Evolutionary conservation across 345 rosid species (phyloP).

Genomic region (Streptanthus diversifolius): DNA sequence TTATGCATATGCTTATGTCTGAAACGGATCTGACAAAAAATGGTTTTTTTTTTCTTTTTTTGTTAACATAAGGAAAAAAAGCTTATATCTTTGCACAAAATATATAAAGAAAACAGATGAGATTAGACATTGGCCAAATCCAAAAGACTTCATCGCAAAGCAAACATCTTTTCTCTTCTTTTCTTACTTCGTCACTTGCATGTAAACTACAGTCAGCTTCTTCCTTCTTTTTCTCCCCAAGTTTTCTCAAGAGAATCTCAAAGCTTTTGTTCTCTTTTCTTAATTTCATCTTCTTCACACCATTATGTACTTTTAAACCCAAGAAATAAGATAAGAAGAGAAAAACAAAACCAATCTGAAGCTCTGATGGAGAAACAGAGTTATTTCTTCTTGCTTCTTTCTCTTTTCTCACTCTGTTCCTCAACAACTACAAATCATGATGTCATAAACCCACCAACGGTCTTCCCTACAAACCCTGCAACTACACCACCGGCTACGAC

Average conservation of each 20-base stretch:
- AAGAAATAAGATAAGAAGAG: slow-evolving; percentile 8
- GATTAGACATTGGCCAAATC: slow-evolving; percentile 26
- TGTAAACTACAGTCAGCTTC: slow-evolving; percentile 37
- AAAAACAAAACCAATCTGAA: slow-evolving; percentile 5
- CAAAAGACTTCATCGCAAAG: slow-evolving; percentile 61
- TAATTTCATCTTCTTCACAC: background rate
- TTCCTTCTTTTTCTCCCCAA: slow-evolving; percentile 16
- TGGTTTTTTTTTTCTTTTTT: slow-evolving; percentile 5
- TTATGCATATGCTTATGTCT: slow-evolving; percentile 37
- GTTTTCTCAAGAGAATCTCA: slow-evolving; percentile 28
- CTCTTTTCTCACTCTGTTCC: slow-evolving; percentile 38
- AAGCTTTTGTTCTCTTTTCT: slow-evolving; percentile 33
- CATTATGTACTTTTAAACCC: slow-evolving; percentile 30
- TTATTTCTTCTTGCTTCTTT: slow-evolving; percentile 39
- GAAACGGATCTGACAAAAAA: slow-evolving; percentile 35
- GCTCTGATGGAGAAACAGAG: slow-evolving; percentile 45
- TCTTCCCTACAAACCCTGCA: slow-evolving; percentile 40
- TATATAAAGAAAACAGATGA: slow-evolving; percentile 16
- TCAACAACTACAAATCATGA: slow-evolving; percentile 47
- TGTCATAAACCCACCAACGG: slow-evolving; percentile 39
- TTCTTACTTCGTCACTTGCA: slow-evolving; percentile 34
- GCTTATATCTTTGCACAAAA: slow-evolving; percentile 14
- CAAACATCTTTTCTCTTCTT: slow-evolving; percentile 36
- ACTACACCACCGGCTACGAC: slow-evolving; percentile 45
- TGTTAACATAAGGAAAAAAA: slow-evolving; percentile 13